Base-by-base conservation (phyloP, 2,329 filamentous ascomycete species). In the Sporothrix phasma region DNA sequence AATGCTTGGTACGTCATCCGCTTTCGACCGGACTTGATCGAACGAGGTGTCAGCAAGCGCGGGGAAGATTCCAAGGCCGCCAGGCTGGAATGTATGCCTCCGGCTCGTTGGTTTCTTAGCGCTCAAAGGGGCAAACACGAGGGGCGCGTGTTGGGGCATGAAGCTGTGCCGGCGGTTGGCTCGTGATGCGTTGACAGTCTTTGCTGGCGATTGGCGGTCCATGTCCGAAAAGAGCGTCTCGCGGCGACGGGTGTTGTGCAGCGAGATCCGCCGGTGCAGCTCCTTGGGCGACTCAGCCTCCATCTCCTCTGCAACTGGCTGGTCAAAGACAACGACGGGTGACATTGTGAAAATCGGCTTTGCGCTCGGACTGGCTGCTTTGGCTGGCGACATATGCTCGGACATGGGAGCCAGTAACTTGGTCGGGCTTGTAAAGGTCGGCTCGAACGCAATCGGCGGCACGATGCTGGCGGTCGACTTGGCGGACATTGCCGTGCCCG, bases 221-320 rank as follows among this genome's bases (percentile, higher is more conserved):
- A 34, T n/a, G 17, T 37, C 17, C 5, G 34, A 47, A n/a, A 70
- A 67, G 10, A 66, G 64, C 11, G 69, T 68, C 5, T 73, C 72
- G 24, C 64, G 70, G 22, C 72, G 69, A 8, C 72, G 71, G 5
- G 70, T 69, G 24, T 68, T 69, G 17, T 71, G 66, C 3, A 75
- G 66, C 0, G 72, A 72, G 5, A 68, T 39, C n/a, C 72, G 70
- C 56, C 73, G 67, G 17, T 67, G 69, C 24, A 67, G 64, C 66
- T 75, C 72, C n/a, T 74, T 66, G 5, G 70, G 59, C 0, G 73
- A 68, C 63, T 71, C 72, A 13, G 47, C 51, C 7, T 53, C 62
- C 1, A 59, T 31, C 1, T 71, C 65, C 1, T 67, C 62, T 2
- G 49, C 61, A 0, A 11, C 31, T 39, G 72, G 72, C 41, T 72